Evolutionary conservation across 208 protist genomes (phyloP).

Genomic region (Trichomonas vaginalis): DNA sequence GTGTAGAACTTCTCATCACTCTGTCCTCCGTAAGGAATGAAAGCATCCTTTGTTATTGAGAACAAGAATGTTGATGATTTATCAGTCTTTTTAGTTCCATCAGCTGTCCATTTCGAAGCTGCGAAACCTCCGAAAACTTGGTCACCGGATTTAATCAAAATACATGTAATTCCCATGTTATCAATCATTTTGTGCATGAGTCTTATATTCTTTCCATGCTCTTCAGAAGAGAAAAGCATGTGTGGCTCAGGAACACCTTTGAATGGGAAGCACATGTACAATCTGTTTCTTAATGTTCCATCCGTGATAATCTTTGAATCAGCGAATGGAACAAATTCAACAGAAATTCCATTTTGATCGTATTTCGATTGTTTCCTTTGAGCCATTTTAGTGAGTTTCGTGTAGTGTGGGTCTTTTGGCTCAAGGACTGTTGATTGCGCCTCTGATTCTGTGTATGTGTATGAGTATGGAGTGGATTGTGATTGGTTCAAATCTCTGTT

Average conservation of each 20-base stretch:
- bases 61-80: not conserved
- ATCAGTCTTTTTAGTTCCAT: not conserved
- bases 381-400: not conserved
- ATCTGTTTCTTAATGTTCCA: too few species aligned
- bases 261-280: conserved; percentile 13
- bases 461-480: not conserved
- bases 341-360: not conserved
- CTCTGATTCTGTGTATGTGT: not conserved
- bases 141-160: not conserved
- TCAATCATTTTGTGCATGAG: not conserved
- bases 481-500: not conserved
- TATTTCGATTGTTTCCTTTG: not conserved
- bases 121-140: not conserved
- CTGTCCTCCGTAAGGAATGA: not conserved
- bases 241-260: not conserved
- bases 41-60: not conserved
- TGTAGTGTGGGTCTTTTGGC: not conserved
- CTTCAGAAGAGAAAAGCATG: not conserved
- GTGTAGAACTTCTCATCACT: not conserved
- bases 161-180: not conserved
- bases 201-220: not conserved
- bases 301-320: not conserved
- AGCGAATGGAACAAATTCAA: not conserved
- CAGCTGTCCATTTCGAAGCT: not conserved
- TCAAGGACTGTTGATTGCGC: not conserved